Percentiles rank a stretch among this genome's conserved stretches.
Evolutionary conservation across 768 basidiomycete genomes (phyloP).

Genomic region (Melanogaster broomeanus): DNA sequence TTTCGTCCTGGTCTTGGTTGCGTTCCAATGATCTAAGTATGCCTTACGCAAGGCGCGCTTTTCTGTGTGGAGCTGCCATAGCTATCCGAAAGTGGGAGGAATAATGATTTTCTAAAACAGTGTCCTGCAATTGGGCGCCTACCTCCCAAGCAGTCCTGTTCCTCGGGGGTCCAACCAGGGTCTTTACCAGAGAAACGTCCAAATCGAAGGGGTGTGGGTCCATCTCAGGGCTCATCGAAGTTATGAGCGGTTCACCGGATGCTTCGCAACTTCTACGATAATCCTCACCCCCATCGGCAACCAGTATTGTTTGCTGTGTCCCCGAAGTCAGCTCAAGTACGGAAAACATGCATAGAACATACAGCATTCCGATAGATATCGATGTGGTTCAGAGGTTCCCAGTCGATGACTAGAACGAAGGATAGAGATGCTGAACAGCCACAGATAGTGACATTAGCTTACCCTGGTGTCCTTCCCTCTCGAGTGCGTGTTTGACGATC

Average conservation of each 20-base stretch:
- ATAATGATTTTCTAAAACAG: background rate
- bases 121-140: background rate
- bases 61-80: slow-evolving; percentile 49
- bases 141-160: slow-evolving; percentile 47
- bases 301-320: slow-evolving; percentile 38
- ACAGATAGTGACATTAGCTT: slow-evolving; percentile 4
- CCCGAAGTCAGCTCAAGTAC: background rate
- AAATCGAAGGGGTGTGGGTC: slow-evolving; percentile 40
- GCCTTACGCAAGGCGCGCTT: slow-evolving; percentile 42
- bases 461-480: slow-evolving; percentile 70
- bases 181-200: slow-evolving; percentile 45
- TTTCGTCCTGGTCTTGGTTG: slow-evolving; percentile 41
- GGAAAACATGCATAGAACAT: background rate
- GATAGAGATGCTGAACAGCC: slow-evolving; percentile 1
- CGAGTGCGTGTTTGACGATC: slow-evolving; percentile 56
- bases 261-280: slow-evolving; percentile 34
- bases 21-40: slow-evolving; percentile 51
- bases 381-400: slow-evolving; percentile 58
- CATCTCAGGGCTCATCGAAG: slow-evolving; percentile 36
- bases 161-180: slow-evolving; percentile 45
- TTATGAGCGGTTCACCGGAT: slow-evolving; percentile 46
- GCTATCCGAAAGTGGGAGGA: slow-evolving; percentile 17
- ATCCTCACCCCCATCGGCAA: slow-evolving; percentile 45
- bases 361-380: slow-evolving; percentile 33
- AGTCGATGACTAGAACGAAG: slow-evolving; percentile 52